Conservation (phyloP, 169 alveolate species). For the Plasmodium cynomolgi region DNA sequence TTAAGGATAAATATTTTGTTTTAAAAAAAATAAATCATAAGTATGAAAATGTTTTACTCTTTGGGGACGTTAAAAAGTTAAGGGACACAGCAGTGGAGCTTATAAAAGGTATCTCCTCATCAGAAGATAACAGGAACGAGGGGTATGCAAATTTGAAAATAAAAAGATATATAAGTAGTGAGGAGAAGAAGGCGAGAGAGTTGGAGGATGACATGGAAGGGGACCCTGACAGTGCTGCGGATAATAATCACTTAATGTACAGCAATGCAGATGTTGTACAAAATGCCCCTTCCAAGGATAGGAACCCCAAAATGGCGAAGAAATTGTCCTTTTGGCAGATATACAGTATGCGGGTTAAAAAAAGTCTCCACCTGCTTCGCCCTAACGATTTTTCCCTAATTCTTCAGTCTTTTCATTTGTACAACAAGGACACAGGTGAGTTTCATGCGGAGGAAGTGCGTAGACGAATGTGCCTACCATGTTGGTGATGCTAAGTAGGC, state of each 20-base stretch:
- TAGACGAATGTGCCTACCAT: neutral
- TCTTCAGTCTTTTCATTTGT: conserved; percentile 64
- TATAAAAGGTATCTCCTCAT: neutral
- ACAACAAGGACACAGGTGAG: conserved; percentile 70
- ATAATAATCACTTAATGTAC: neutral
- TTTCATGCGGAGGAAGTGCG: neutral
- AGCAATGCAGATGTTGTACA: neutral
- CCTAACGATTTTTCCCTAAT: conserved; percentile 30
- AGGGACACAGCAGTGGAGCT: conserved; percentile 58
- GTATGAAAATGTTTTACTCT: conserved; percentile 66
- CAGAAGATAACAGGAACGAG: conserved; percentile 1
- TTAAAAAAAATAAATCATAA: conserved; percentile 73
- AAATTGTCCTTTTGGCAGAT: conserved; percentile 70
- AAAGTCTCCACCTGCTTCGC: conserved; percentile 30
- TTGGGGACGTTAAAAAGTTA: conserved; percentile 61
- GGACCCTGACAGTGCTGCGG: neutral
- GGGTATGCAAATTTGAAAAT: conserved; percentile 23
- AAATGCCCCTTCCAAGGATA: neutral
- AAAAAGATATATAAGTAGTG: conserved; percentile 19
- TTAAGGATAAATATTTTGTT: conserved; percentile 62
- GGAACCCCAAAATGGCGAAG: neutral
- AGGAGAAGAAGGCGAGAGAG: conserved; percentile 11
- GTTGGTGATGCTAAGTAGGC: neutral
- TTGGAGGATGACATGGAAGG: neutral
- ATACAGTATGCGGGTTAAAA: conserved; percentile 62